phyloP scores from a whole-genome alignment of 2,329 filamentous ascomycete genomes.

The Pseudonectria buxi region DNA sequence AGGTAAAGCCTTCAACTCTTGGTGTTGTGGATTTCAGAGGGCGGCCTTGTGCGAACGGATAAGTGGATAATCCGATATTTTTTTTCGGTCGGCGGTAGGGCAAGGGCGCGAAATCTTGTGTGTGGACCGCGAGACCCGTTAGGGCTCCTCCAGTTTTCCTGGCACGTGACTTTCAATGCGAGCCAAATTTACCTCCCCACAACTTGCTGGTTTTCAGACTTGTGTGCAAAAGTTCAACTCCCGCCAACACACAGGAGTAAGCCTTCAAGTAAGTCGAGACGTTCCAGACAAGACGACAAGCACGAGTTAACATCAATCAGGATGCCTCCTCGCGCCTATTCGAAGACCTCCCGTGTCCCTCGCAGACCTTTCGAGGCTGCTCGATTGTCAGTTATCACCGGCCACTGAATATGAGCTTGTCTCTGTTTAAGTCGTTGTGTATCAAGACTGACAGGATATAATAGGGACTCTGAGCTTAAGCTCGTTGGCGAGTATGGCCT shows the following conservation, averaged over 20 bases:
- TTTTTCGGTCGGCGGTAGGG: slow-evolving; percentile 26
- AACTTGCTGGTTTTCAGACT: slow-evolving; percentile 24
- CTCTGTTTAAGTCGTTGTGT: slow-evolving; percentile 93
- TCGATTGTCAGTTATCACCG: slow-evolving; percentile 94
- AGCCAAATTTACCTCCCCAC: slow-evolving; percentile 28
- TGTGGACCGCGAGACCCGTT: slow-evolving; percentile 16
- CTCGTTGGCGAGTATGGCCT: slow-evolving; percentile 99
- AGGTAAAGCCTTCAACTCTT: slow-evolving; percentile 23
- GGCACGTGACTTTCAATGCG: slow-evolving; percentile 24
- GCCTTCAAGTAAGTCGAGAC: slow-evolving; percentile 30
- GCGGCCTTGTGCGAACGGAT: slow-evolving; percentile 31
- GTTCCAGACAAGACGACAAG: slow-evolving; percentile 6
- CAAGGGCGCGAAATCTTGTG: slow-evolving; percentile 19
- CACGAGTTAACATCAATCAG: slow-evolving; percentile 26
- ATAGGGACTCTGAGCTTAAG: slow-evolving; percentile 98
- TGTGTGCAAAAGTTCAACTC: slow-evolving; percentile 26
- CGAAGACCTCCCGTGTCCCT: slow-evolving; percentile 99
- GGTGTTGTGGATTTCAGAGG: slow-evolving; percentile 32
- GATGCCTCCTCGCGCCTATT: slow-evolving; percentile 62
- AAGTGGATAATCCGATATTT: slow-evolving; percentile 31
- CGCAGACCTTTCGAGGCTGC: slow-evolving; percentile 98
- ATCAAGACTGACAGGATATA: slow-evolving; percentile 58
- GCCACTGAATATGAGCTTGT: slow-evolving; percentile 98
- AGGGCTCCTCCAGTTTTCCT: slow-evolving; percentile 21
- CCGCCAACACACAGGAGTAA: slow-evolving; percentile 32